phyloP scores from a whole-genome alignment of 345 rosid genomes.

The Eucalyptus globulus region DNA sequence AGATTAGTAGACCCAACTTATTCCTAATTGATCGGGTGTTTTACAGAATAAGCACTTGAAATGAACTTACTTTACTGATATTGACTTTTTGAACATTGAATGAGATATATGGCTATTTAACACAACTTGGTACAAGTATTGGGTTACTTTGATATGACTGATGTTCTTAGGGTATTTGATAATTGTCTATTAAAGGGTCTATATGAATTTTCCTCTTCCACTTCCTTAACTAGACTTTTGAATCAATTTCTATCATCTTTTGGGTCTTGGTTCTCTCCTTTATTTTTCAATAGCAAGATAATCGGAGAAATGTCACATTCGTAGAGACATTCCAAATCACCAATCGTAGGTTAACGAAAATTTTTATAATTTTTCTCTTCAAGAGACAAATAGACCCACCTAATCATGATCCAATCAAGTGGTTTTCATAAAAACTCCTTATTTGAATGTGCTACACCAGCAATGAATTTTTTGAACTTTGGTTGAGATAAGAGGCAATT shows the following conservation, averaged over 20 bases:
- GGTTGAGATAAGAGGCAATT: not conserved
- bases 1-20: not conserved
- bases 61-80: not conserved
- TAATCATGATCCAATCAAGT: not conserved
- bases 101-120: not conserved
- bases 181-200: not conserved
- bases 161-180: not conserved
- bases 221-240: not conserved
- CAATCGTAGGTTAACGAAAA: accelerated
- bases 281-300: not conserved
- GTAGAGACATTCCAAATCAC: not conserved
- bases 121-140: not conserved
- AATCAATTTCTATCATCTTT: not conserved
- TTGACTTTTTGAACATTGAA: not conserved
- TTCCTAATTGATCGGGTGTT: not conserved
- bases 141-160: not conserved
- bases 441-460: not conserved
- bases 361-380: not conserved
- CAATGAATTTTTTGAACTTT: not conserved
- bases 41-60: not conserved
- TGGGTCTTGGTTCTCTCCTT: not conserved
- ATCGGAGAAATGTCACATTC: not conserved
- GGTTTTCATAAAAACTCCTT: not conserved
- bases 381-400: not conserved
- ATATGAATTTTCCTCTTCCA: not conserved